Evolutionary conservation across 2,329 filamentous ascomycete species (phyloP).

Genomic region (Trichoderma aggressivum): DNA sequence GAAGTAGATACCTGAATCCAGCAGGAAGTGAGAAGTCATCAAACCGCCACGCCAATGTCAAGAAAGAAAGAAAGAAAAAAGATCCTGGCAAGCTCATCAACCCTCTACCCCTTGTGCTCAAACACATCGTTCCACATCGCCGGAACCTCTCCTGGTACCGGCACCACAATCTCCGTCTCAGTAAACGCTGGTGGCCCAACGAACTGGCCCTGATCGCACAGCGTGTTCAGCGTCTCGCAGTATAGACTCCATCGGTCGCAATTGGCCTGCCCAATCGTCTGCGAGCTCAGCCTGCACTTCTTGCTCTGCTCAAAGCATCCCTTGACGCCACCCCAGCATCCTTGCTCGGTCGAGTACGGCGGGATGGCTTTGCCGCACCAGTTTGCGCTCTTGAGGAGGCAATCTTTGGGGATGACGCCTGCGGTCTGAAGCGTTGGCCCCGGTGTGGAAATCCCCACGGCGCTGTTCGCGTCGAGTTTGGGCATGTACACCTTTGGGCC

Average conservation of each 20-base stretch:
- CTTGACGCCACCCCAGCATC: conserved; percentile 57
- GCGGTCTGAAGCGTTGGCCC: conserved; percentile 28
- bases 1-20: background rate
- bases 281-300: conserved; percentile 56
- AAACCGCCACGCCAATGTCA: background rate
- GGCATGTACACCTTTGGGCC: conserved; percentile 52
- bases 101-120: conserved; percentile 9
- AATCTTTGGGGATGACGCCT: conserved; percentile 53
- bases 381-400: conserved; percentile 65
- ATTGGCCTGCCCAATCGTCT: conserved; percentile 55
- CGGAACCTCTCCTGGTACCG: conserved; percentile 35
- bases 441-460: background rate
- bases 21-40: background rate
- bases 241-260: conserved; percentile 62
- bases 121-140: conserved; percentile 29
- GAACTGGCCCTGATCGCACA: conserved; percentile 42
- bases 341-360: conserved; percentile 50
- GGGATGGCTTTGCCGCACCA: conserved; percentile 66
- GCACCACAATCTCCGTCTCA: conserved; percentile 33
- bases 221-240: conserved; percentile 49
- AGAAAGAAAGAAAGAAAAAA: too few species aligned
- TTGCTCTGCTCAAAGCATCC: conserved; percentile 58
- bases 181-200: conserved; percentile 46
- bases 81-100: background rate
- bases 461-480: background rate